phyloP scores from a whole-genome alignment of 306 rosid species.

The Hippophae gyantsensis region DNA sequence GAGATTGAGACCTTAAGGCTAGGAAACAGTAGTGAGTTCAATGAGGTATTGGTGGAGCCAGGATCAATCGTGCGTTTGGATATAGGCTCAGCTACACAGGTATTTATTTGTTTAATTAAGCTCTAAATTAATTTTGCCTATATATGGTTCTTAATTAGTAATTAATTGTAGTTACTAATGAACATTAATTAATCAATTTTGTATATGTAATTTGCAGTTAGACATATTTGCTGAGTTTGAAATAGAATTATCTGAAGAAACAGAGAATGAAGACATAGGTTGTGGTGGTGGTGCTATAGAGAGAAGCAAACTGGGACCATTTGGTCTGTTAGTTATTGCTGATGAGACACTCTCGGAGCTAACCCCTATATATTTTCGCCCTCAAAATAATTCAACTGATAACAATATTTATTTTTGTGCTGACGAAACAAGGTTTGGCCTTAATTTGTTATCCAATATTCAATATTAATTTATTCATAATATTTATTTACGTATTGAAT shows the following conservation, averaged over 20 bases:
- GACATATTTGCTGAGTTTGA: constrained; percentile 74
- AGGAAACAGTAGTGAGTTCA: constrained; percentile 28
- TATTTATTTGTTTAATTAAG: constrained; percentile 1
- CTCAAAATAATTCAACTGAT: constrained; percentile 24
- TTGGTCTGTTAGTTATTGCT: constrained; percentile 67
- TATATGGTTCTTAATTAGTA: background rate
- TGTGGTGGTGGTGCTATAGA: constrained; percentile 60
- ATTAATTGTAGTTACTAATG: too few relatives aligned
- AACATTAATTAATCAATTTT: too few relatives aligned
- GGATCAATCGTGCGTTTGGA: constrained; percentile 54
- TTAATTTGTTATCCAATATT: too few relatives aligned
- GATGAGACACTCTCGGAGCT: constrained; percentile 61
- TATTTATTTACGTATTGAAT: too few relatives aligned
- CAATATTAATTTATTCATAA: too few relatives aligned
- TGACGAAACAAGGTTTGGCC: constrained; percentile 53
- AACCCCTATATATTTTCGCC: constrained; percentile 58
- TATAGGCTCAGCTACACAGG: constrained; percentile 68
- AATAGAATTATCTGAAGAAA: constrained; percentile 21
- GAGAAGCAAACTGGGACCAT: constrained; percentile 62
- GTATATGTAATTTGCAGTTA: constrained; percentile 27
- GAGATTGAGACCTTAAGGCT: constrained; percentile 70
- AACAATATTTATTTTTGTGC: constrained; percentile 53
- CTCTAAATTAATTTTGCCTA: background rate
- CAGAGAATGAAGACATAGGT: constrained; percentile 18
- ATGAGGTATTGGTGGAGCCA: constrained; percentile 37